These are phyloP conservation scores for Vanrija sp. DNA, from an alignment of 1,284 basidiomycete genomes.

Conservation along the genomic window DNA sequence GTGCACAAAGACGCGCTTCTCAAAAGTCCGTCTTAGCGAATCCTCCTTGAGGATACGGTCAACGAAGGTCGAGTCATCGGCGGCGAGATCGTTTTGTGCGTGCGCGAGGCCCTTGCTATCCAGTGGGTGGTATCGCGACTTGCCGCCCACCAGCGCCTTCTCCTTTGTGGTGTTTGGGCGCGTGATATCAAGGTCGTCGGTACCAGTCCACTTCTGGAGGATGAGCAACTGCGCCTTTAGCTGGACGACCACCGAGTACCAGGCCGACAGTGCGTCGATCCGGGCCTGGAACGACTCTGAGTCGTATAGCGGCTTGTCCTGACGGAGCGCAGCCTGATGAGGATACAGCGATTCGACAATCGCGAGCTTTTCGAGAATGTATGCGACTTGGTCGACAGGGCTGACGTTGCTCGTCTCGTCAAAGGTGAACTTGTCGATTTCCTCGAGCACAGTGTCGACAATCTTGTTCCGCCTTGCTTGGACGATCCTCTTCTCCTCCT, in stretches of 20 bases:
- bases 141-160: conserved; percentile 39
- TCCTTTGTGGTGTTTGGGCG: conserved; percentile 66
- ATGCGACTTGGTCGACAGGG: conserved; percentile 68
- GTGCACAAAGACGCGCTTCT: conserved; percentile 84
- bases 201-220: conserved; percentile 85
- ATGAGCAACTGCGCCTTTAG: conserved; percentile 72
- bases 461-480: conserved; percentile 75
- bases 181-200: conserved; percentile 80
- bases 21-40: conserved; percentile 87
- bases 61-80: conserved; percentile 76
- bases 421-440: conserved; percentile 68
- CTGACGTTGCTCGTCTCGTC: conserved; percentile 36
- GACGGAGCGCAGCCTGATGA: conserved; percentile 69
- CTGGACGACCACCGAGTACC: conserved; percentile 76
- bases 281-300: conserved; percentile 67
- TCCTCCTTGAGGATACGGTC: conserved; percentile 96
- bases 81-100: conserved; percentile 25
- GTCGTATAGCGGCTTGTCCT: conserved; percentile 69
- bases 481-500: conserved; percentile 75
- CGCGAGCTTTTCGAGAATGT: conserved; percentile 72
- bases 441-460: conserved; percentile 77
- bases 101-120: conserved; percentile 36
- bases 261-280: conserved; percentile 80
- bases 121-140: conserved; percentile 40
- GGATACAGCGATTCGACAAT: conserved; percentile 85